Evolutionary conservation across 1,139 yeast genomes (phyloP), one percentile per base, ranked within the genome.

Genomic region (Pichiaceae sp.): DNA sequence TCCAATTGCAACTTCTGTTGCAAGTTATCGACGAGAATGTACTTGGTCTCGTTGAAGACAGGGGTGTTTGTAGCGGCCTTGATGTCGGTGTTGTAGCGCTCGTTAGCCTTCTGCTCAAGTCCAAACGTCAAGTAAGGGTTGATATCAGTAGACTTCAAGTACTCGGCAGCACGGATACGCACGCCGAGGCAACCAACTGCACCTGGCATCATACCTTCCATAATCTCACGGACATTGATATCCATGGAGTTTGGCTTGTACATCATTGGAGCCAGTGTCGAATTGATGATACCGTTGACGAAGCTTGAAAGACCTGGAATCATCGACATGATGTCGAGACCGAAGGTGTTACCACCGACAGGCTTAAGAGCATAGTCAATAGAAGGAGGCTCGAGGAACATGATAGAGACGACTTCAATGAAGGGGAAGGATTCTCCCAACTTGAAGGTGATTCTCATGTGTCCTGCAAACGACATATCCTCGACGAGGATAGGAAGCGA

Each of bases 291-390:
- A 32, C 73, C 68, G 45, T 78, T 80, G 38, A 83, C 87, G 52
- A 81, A 76, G n/a, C 76, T 65, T 26, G 85, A 70, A 52, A 83
- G 72, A 42, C 91, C 91, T 4, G 94, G 94, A 45, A 83, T 71
- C 47, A 81, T 69, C 1, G 89, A 77, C 93, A 83, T 83, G 45
- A 83, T 73, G 62, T 83, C 94, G 38, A 83, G 56, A 44, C 94
- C 94, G 43, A 82, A 68, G 15, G 87, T 78, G 54, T 82, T 89
- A 61, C 93, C 93, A 56, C 91, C 91, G 38, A 82, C 81, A n/a
- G 94, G 94, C 53, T 82, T 82, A 62, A 83, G 71, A 17, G 78
- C 79, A 55, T 81, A 82, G 54, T 79, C 89, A 52, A 82, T 79
- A 17, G 70, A 66, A 30, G 93, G 91, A 19, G 89, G 81, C 56